These are phyloP conservation scores for Coemansia erecta DNA, from an alignment of 192 early-diverging fungal species.

Conservation along the genomic window DNA sequence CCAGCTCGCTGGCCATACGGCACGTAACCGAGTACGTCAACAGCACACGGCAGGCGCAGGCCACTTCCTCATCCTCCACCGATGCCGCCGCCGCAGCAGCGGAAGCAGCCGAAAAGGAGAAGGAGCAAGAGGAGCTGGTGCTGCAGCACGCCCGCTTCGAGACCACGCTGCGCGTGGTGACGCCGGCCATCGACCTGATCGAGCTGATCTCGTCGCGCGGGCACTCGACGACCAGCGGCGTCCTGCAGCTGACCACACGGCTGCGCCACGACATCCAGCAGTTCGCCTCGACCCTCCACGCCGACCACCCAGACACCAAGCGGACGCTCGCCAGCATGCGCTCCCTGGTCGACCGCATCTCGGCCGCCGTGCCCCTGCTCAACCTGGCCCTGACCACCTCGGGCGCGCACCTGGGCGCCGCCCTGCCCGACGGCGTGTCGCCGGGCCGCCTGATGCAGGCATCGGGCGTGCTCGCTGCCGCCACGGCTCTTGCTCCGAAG, in stretches of 20 bases:
- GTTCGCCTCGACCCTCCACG: constrained; percentile 36
- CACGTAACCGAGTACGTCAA: constrained; percentile 51
- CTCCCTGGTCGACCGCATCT: constrained; percentile 40
- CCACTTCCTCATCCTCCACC: constrained; percentile 3
- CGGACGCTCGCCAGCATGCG: background rate
- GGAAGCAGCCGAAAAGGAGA: no score
- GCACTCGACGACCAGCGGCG: constrained; percentile 58
- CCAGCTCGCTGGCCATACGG: constrained; percentile 49
- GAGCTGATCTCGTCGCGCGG: constrained; percentile 63
- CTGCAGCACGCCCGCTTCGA: constrained; percentile 52
- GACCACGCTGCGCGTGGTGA: constrained; percentile 54
- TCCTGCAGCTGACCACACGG: constrained; percentile 54
- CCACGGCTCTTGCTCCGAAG: background rate
- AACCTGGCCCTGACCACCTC: constrained; percentile 56
- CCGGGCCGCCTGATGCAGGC: constrained; percentile 63
- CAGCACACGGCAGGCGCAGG: background rate
- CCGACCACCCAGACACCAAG: background rate
- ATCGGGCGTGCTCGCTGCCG: constrained; percentile 37
- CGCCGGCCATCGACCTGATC: constrained; percentile 71
- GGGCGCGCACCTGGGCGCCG: constrained; percentile 47
- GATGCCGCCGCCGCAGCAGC: constrained; percentile 3
- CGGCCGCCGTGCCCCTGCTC: constrained; percentile 56
- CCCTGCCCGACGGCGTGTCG: constrained; percentile 50
- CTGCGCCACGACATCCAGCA: constrained; percentile 57
- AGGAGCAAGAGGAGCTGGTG: constrained; percentile 36